Evolutionary conservation across 495 filamentous ascomycete species (phyloP), one percentile per base, ranked within the genome.

Genomic region (Daldinia decipiens): DNA sequence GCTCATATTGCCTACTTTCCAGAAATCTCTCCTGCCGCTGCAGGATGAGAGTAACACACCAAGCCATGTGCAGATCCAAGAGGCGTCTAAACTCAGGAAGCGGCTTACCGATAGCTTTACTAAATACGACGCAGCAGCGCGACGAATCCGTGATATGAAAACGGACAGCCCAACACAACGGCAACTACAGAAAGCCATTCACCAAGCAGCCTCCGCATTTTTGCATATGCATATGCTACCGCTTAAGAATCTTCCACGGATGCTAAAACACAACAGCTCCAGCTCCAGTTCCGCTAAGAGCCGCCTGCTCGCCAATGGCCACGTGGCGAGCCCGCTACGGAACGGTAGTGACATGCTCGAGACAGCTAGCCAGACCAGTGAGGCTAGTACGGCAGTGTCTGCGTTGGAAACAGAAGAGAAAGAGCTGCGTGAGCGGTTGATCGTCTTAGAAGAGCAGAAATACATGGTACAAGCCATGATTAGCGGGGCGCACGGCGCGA

Each of bases 381-480:
- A 91, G 68, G 76, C 77, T 17, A 87, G 87, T 56, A 91, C 86
- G 52, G 88, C 86, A 8, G 82, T 94, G 0, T 92, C 90, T 0
- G 88, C 87, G 4, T 79, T 97, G 17, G 93, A 97, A 76, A 88
- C 86, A 8, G 93, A 96, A 74, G 96, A 99, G 76, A 97, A 94
- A 71, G 89, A 93, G 31, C 79, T 97, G 1, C 86, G 91, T 12
- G 95, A 98, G 73, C 82, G 88, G 43, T 79, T 98, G 17, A 93
- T 97, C 45, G 92, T 99, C 24, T 83, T 99, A 0, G 95, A 98
- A 80, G 95, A 99, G 76, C 95, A 99, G 79, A 88, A 88, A 75
- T 98, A 97, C 75, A 87, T 98, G 74, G 93, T 99, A 0, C 86
- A 88, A 17, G 90, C 92, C 70, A 98, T 98, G 93, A 86, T 98